Evolutionary conservation across 306 rosid species (phyloP), one percentile per base, ranked within the genome.

Genomic region (Glycine latifolia): DNA sequence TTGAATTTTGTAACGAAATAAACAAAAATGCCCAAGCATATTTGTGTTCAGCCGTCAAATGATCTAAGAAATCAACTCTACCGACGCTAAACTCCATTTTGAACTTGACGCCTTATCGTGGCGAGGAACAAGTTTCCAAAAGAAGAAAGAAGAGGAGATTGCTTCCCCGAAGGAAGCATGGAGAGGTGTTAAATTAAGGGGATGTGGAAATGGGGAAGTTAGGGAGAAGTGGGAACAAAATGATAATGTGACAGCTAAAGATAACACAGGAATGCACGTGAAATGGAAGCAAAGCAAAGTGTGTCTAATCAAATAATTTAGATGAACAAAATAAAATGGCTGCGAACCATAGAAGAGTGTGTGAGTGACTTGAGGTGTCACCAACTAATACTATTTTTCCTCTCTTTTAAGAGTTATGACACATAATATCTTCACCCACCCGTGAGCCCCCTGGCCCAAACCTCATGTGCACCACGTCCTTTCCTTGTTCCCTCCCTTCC

Each of bases 151-250:
- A 54, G 14, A 78, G 75, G 73, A 33, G 26, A 35, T 10, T 85
- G 97, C 97, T 89, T 85, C 98, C 88, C 67, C 5, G 35, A 67
- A 67, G 90, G 94, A 94, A 83, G 97, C 97, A 89, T 86, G 94
- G 94, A 90, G 83, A 83, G 90, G 79, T 81, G 85, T 79, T 86
- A 81, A 91, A 91, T 83, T 60, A 83, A 81, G 31, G 69, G 83
- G 91, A 56, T 76, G 87, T 90, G 90, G 83, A 71, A 88, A 90
- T 73, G 84, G 79, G 86, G 61, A 65, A 71, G 87, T 67, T 50
- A 65, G 82, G 83, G 78, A 68, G 72, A 79, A 20, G 81, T 65
- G 62, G 83, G 70, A 72, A 72, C 79, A 78, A 55, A 60, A 62
- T 81, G 73, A 76, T 76, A 54, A 63, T 75, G 80, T 77, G 89